These are phyloP conservation scores for Cenococcum geophilum DNA, from an alignment of 495 filamentous ascomycete species.

Conservation along the genomic window DNA sequence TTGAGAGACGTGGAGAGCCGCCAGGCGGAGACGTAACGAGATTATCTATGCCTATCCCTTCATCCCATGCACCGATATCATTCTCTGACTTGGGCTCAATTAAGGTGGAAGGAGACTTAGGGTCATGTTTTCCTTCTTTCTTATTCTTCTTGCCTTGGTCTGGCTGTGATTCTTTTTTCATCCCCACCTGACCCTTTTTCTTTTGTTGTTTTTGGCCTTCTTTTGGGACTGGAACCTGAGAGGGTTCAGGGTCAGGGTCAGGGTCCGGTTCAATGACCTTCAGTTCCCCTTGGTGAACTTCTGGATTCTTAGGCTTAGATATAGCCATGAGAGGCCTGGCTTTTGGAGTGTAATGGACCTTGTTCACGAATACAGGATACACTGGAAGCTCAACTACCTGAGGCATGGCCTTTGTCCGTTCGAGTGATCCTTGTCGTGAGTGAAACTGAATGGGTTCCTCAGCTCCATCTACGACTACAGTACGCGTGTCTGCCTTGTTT, in stretches of 20 bases:
- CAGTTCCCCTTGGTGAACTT: background rate
- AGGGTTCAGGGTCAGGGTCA: background rate
- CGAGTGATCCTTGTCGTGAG: background rate
- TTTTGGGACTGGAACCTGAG: background rate
- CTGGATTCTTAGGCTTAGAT: background rate
- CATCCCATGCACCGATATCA: background rate
- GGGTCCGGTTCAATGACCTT: background rate
- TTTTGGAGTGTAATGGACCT: background rate
- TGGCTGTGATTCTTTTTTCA: background rate
- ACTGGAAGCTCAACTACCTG: background rate
- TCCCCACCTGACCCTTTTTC: background rate
- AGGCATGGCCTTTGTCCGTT: background rate
- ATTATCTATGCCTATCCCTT: background rate
- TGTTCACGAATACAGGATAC: slow-evolving; percentile 1
- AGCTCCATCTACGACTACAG: background rate
- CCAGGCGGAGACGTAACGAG: slow-evolving; percentile 1
- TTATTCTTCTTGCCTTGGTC: background rate
- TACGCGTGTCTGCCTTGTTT: background rate
- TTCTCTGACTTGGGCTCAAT: background rate
- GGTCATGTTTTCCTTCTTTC: background rate
- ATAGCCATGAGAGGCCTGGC: background rate
- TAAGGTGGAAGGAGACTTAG: background rate
- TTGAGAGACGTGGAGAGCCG: background rate
- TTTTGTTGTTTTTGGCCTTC: background rate
- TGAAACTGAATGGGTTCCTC: background rate